Evolutionary conservation across 2,329 filamentous ascomycete species (phyloP), one percentile per base, ranked within the genome.

Genomic region (Cytospora schulzeri): DNA sequence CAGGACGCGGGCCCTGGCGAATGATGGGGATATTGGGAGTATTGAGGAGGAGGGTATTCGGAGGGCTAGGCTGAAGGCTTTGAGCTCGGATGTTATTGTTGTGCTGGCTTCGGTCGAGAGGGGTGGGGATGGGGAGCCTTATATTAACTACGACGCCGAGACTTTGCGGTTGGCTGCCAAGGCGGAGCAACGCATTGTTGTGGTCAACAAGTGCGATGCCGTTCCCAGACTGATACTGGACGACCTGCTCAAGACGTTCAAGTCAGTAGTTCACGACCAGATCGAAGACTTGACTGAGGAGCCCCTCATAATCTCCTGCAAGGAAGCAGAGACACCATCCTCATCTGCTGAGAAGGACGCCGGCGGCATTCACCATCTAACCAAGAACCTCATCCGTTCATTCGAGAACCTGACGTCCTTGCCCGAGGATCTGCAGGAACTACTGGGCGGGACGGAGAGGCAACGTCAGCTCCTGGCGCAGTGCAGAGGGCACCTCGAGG

Each of bases 21-120:
- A 62, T 31, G 63, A 60, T 29, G 64, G 45, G 12, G 70, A 69
- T 38, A 86, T 97, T 66, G 91, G 93, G 0, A 80, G 84, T 12
- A 83, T 99, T 29, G 95, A 99, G 73, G 81, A 89, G 73, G 95
- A 99, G 76, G 95, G 95, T 1, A 98, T 99, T 73, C 87, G 90
- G 58, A 84, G 95, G 57, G 95, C 95, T 9, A 92, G 90, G 74
- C 86, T 88, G 65, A 90, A 91, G 71, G 95, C 94, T 0, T 77
- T 88, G 33, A 88, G 93, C 59, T 94, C 94, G 14, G 92, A 99
- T 77, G 82, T 98, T 7, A 85, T 98, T 53, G 83, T 98, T 57
- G 89, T 91, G 11, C 83, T 99, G 62, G 85, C 92, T 9, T 91
- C 92, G 6, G 77, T 97, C 50, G 91, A 96, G 71, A 70, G 73